Base-by-base conservation (phyloP, 2,329 filamentous ascomycete species). In the Fusarium graminum region DNA sequence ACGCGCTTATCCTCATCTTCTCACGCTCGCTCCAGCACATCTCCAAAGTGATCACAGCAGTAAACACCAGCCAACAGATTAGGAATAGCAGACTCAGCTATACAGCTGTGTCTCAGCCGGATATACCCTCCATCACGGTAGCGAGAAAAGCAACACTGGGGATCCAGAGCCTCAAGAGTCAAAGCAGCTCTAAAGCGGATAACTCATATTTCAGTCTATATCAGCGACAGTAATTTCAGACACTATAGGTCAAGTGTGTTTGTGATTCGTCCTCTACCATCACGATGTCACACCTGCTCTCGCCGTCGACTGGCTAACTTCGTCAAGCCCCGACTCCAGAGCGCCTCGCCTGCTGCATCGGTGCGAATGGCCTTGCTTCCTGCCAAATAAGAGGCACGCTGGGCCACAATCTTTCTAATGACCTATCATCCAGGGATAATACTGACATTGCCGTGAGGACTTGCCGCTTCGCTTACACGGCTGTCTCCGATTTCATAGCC, bases 341-440 rank as follows among this genome's bases (percentile, higher is more conserved):
- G 45, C 54, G 50, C 47, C 47, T 62, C 50, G 39, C 51, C 50
- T 46, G 36, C 55, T 52, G 45, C 46, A 54, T 52, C 51, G 65
- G 63, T 61, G 67, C 62, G 59, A 57, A 55, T 72, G 55, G 65
- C 47, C 42, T 58, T 72, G 61, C 59, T 69, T 64, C 70, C 60
- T 62, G 39, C 57, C 47, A 44, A 63, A 13, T 50, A 62, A 59
- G 38, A 54, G 46, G 58, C 55, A 55, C 47, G 49, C 59, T 67
- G 66, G 50, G 47, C 53, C 52, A 51, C 50, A 50, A 52, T 36
- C 44, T 50, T 47, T 44, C 28, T 34, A 29, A 42, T 49, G 53
- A 53, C 58, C 49, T 49, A 67, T 69, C 66, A 50, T 38, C 49
- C 42, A 13, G 53, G 25, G 28, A 41, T 32, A 50, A 50, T 29